phyloP scores from a whole-genome alignment of 2,329 filamentous ascomycete genomes.

The Sarocladium strictum region DNA sequence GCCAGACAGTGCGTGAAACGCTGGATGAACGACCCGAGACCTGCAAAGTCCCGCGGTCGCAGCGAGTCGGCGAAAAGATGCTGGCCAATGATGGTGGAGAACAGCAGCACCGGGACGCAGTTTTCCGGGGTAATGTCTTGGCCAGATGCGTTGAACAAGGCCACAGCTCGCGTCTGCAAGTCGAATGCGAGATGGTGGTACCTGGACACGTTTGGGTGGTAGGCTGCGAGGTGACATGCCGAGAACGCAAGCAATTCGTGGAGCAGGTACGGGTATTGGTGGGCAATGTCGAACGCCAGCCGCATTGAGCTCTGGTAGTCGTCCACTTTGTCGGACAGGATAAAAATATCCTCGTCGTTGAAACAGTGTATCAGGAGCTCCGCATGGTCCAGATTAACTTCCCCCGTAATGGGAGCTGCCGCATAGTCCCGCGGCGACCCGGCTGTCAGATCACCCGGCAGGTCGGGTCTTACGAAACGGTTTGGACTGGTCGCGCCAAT shows the following conservation, averaged over 20 bases:
- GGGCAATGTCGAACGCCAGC: constrained; percentile 25
- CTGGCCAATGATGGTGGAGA: constrained; percentile 36
- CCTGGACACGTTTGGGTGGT: constrained; percentile 13
- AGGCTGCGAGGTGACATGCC: constrained; percentile 31
- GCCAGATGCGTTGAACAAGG: constrained; percentile 27
- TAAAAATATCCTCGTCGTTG: constrained; percentile 18
- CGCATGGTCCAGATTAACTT: constrained; percentile 27
- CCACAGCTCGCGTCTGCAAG: constrained; percentile 37
- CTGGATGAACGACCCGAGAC: constrained; percentile 21
- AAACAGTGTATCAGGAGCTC: constrained; percentile 27
- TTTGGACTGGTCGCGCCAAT: neutral
- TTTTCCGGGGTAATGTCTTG: constrained; percentile 12
- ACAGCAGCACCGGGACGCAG: constrained; percentile 36
- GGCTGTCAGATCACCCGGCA: neutral
- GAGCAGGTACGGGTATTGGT: constrained; percentile 36
- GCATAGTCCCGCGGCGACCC: neutral
- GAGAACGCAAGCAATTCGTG: constrained; percentile 40
- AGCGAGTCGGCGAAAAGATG: constrained; percentile 44
- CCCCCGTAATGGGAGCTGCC: neutral
- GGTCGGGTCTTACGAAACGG: neutral
- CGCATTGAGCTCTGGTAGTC: neutral
- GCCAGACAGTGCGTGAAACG: constrained; percentile 23
- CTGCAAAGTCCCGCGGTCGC: constrained; percentile 14
- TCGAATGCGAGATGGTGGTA: constrained; percentile 34
- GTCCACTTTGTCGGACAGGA: constrained; percentile 20